Evolutionary conservation across 371 early-diverging fungal species (phyloP).

Genomic region (Actinomortierella wolfii): DNA sequence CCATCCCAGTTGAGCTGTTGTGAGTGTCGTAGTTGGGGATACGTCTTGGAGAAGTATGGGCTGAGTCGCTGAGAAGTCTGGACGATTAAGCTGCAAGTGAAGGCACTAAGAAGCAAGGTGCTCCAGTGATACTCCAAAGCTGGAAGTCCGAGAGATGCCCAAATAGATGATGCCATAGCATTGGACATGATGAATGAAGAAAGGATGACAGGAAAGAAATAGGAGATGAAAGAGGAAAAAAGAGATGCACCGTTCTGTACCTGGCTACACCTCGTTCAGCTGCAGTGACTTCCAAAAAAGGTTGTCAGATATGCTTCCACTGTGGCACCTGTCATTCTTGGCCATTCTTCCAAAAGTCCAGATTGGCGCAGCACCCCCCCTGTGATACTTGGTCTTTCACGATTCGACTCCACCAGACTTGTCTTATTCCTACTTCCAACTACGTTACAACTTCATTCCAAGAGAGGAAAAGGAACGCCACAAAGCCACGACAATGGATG

Average conservation of each 20-base stretch:
- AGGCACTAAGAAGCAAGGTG: slow-evolving; percentile 45
- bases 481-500: no score
- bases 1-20: slow-evolving; percentile 52
- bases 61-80: slow-evolving; percentile 61
- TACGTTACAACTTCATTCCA: no score
- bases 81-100: slow-evolving; percentile 59
- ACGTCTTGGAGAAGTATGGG: slow-evolving; percentile 62
- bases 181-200: background rate
- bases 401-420: no score
- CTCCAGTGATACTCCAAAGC: slow-evolving; percentile 53
- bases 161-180: background rate
- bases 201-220: background rate
- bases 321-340: background rate
- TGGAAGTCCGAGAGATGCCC: slow-evolving; percentile 44
- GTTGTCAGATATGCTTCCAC: background rate
- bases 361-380: no score
- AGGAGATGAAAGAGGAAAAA: background rate
- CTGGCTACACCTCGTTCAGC: background rate
- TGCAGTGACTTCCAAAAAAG: no score
- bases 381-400: no score
- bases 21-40: slow-evolving; percentile 59
- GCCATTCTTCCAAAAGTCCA: no score
- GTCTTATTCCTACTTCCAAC: no score
- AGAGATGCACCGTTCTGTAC: background rate
- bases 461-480: no score